Evolutionary conservation across 2,329 filamentous ascomycete species (phyloP), one percentile per base, ranked within the genome.

Genomic region (Elsinoe arachidis): DNA sequence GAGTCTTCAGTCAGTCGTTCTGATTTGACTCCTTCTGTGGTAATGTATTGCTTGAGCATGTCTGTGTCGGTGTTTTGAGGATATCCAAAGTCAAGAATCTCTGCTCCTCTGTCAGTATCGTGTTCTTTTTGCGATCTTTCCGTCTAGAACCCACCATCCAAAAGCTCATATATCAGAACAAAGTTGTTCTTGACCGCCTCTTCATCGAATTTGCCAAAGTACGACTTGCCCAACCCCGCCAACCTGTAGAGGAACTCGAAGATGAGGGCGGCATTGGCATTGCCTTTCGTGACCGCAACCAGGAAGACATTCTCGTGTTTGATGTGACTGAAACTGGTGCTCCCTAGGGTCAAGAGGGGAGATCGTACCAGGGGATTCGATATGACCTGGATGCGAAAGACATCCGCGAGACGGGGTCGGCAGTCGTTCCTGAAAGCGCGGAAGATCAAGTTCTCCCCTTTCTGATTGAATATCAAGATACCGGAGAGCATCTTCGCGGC

Each of bases 181-280:
- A 99, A 99, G 78, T 99, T 99, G 76, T 96, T 97, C 85, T 99
- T 99, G 66, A 99, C 92, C 58, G 93, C 91, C 76, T 99, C 93
- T 79, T 99, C 93, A 69, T 99, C 93, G 69, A 99, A 96, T 74
- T 97, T 97, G 70, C 88, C 92, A 79, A 99, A 99, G 75, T 99
- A 99, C 58, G 90, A 89, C 75, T 88, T 90, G 41, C 93, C 93
- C 63, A 99, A 78, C 69, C 86, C 82, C 63, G 96, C 88, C 68
- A 99, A 77, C 65, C 91, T 84, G 77, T 97, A 97, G 61, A 99
- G 78, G 70, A 99, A 99, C 76, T 99, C 93, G 69, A 99, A 99
- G 21, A 99, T 90, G 58, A 99, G 82, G 41, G 95, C 95, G 11
- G 91, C 91, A 81, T 99, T 99, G 76, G 91, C 93, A 75, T 99